Percentiles rank a stretch among this genome's conserved stretches.
Evolutionary conservation across 331 rosid genomes (phyloP).

Genomic region (Prunus yedoensis): DNA sequence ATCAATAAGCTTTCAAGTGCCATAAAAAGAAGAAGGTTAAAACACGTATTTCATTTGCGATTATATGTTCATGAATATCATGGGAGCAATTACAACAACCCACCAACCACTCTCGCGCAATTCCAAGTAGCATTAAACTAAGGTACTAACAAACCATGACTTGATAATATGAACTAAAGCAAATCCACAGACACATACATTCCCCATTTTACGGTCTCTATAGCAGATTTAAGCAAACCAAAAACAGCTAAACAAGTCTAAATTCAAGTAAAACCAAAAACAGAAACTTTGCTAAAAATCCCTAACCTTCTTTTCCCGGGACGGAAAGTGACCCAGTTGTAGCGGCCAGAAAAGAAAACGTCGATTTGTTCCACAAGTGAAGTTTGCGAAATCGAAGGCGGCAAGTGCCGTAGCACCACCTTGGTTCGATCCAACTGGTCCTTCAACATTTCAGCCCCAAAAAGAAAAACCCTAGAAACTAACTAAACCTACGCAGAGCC

Average conservation of each 20-base stretch:
- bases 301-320: constrained; percentile 66
- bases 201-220: neutral
- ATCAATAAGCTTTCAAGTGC: neutral
- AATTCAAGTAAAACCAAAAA: neutral
- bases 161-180: neutral
- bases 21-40: neutral
- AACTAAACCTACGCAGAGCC: neutral
- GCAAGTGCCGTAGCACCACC: constrained; percentile 81
- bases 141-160: neutral
- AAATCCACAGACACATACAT: neutral
- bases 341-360: constrained; percentile 59
- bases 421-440: constrained; percentile 59
- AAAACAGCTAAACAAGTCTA: neutral
- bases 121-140: neutral
- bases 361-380: constrained; percentile 64
- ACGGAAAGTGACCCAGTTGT: constrained; percentile 55
- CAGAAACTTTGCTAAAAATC: neutral
- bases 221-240: neutral
- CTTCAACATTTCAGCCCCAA: constrained; percentile 46
- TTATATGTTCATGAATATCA: neutral
- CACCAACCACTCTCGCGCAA: neutral
- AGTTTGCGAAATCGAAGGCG: constrained; percentile 70
- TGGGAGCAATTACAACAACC: neutral
- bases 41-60: neutral
- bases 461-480: constrained; percentile 37